These are phyloP conservation scores for Didymosphaeria variabile DNA, from an alignment of 2,329 filamentous ascomycete genomes.

Conservation along the genomic window DNA sequence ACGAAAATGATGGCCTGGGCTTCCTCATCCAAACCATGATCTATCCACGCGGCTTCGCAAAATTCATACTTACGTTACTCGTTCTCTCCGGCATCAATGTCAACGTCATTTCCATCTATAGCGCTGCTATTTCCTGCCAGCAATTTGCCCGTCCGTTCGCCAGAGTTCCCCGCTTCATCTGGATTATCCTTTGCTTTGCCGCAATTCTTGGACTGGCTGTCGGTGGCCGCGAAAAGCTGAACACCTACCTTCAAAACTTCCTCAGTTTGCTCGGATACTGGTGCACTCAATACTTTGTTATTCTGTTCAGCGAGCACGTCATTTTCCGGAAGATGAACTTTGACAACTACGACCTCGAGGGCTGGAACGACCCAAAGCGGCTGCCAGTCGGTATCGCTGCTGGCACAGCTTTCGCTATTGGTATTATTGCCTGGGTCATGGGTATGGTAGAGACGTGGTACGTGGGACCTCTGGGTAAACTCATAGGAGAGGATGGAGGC, in stretches of 20 bases:
- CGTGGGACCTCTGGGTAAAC: conserved; percentile 50
- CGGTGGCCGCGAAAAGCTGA: conserved; percentile 54
- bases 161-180: conserved; percentile 62
- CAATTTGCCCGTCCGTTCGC: conserved; percentile 59
- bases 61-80: conserved; percentile 57
- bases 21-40: conserved; percentile 58
- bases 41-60: conserved; percentile 58
- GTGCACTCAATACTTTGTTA: conserved; percentile 57
- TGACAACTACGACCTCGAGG: conserved; percentile 56
- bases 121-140: conserved; percentile 56
- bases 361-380: conserved; percentile 56
- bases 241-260: conserved; percentile 57
- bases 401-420: conserved; percentile 49
- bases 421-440: conserved; percentile 59
- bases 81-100: conserved; percentile 56
- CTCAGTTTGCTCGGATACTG: conserved; percentile 58
- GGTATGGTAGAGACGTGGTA: conserved; percentile 69
- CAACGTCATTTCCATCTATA: conserved; percentile 62
- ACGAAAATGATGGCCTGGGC: conserved; percentile 56
- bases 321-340: conserved; percentile 61
- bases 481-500: conserved; percentile 38
- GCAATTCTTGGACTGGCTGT: conserved; percentile 56
- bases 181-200: conserved; percentile 56
- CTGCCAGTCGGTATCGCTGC: conserved; percentile 56
- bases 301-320: conserved; percentile 57